A percentile compares a stretch with the other conserved stretches of the same genome.
Conservation (phyloP, 257 asterid species). For the Solanum appendiculatum region DNA sequence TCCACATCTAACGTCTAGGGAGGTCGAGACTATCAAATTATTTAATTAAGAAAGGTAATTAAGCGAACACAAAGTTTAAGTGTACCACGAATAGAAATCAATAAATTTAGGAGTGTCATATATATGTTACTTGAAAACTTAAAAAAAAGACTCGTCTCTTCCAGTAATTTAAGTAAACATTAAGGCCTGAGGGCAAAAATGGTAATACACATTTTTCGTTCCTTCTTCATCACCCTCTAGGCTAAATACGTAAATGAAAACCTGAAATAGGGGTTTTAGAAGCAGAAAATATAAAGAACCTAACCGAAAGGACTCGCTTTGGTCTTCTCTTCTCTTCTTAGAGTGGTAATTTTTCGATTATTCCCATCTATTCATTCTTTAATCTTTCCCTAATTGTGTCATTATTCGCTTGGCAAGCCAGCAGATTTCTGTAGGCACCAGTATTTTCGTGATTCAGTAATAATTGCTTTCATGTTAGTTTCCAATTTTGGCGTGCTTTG, state of each 20-base stretch:
- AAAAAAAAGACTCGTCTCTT: too few species aligned
- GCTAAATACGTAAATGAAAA: background rate
- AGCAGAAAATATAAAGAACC: background rate
- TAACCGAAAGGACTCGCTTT: background rate
- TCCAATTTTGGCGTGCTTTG: background rate
- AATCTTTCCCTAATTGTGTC: background rate
- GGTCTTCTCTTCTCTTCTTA: background rate
- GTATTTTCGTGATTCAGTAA: background rate
- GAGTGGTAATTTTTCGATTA: background rate
- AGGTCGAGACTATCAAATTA: too few species aligned
- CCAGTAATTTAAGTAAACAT: too few species aligned
- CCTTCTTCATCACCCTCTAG: background rate
- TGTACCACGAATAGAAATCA: too few species aligned
- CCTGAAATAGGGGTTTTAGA: background rate
- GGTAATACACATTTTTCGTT: background rate
- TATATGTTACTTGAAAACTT: too few species aligned
- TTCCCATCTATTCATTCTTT: background rate
- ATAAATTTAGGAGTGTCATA: too few species aligned
- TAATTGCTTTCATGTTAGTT: background rate
- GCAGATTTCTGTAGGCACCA: background rate
- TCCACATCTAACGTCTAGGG: background rate
- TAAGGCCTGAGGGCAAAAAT: background rate
- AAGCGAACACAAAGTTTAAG: background rate
- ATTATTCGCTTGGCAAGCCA: background rate
- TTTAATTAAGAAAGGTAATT: too few species aligned